phyloP scores from a whole-genome alignment of 345 rosid species.

The Gynandropsis gynandra region DNA sequence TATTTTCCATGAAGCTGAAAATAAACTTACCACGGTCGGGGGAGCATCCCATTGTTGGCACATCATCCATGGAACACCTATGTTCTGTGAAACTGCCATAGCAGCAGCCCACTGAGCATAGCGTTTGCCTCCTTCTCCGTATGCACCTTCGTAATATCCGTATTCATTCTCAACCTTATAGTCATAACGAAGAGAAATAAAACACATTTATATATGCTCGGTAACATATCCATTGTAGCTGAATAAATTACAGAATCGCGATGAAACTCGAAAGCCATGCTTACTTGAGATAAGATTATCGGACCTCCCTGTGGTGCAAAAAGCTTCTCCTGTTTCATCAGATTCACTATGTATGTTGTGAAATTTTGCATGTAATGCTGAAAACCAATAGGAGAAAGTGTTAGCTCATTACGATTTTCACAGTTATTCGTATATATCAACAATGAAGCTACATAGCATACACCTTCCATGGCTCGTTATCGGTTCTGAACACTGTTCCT shows the following conservation, averaged over 20 bases:
- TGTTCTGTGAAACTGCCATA: constrained; percentile 87
- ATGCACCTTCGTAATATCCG: constrained; percentile 49
- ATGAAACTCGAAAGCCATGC: too few relatives aligned
- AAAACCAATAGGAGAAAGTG: constrained; percentile 12
- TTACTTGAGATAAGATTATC: constrained; percentile 87
- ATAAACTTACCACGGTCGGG: constrained; percentile 49
- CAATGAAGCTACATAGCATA: background rate
- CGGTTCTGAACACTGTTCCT: constrained; percentile 76
- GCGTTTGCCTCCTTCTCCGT: constrained; percentile 67
- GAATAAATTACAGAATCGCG: background rate
- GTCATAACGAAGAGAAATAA: too few relatives aligned
- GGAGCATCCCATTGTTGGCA: constrained; percentile 86
- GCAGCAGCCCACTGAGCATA: constrained; percentile 80
- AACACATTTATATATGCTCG: background rate
- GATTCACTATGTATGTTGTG: constrained; percentile 58
- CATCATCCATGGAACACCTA: constrained; percentile 95
- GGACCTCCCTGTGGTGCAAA: constrained; percentile 97
- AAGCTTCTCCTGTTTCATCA: constrained; percentile 83
- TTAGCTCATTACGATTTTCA: background rate
- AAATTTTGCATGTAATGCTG: constrained; percentile 85
- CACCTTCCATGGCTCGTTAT: constrained; percentile 83
- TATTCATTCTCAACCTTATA: constrained; percentile 89
- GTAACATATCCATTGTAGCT: background rate
- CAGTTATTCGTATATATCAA: too few relatives aligned
- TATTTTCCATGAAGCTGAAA: background rate